phyloP scores from a whole-genome alignment of 169 alveolate genomes.

The Sarcocystis neurona region DNA sequence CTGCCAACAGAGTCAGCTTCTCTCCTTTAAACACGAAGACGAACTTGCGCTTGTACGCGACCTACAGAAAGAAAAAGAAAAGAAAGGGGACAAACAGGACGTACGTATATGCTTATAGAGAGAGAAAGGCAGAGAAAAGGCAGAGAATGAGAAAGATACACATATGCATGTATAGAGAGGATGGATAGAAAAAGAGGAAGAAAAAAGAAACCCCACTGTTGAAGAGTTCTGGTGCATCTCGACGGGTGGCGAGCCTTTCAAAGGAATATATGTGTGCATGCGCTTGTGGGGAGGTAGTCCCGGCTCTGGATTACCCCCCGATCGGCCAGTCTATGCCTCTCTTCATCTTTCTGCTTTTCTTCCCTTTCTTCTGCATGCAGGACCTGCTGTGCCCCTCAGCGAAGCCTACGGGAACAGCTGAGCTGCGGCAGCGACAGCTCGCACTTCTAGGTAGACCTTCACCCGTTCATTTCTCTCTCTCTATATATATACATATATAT shows the following conservation, averaged over 20 bases:
- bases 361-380: not conserved
- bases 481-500: not conserved
- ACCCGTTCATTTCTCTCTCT: not conserved
- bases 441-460: slow-evolving; percentile 34
- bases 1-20: not conserved
- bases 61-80: not conserved
- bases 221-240: not conserved
- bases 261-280: not conserved
- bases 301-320: not conserved
- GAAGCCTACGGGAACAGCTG: slow-evolving; percentile 60
- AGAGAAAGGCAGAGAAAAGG: not conserved
- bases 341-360: not conserved
- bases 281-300: not conserved
- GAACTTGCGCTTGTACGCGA: not conserved
- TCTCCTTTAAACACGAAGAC: not conserved
- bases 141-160: no score
- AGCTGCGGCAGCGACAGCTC: slow-evolving; percentile 67
- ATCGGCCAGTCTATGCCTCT: not conserved
- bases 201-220: not conserved
- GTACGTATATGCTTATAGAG: not conserved
- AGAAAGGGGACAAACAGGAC: not conserved
- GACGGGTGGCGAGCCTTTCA: not conserved
- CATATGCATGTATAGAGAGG: no score
- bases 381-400: slow-evolving; percentile 58
- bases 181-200: not conserved